These are phyloP conservation scores for Xeromyces bisporus DNA, from an alignment of 495 filamentous ascomycete species.

Conservation along the genomic window DNA sequence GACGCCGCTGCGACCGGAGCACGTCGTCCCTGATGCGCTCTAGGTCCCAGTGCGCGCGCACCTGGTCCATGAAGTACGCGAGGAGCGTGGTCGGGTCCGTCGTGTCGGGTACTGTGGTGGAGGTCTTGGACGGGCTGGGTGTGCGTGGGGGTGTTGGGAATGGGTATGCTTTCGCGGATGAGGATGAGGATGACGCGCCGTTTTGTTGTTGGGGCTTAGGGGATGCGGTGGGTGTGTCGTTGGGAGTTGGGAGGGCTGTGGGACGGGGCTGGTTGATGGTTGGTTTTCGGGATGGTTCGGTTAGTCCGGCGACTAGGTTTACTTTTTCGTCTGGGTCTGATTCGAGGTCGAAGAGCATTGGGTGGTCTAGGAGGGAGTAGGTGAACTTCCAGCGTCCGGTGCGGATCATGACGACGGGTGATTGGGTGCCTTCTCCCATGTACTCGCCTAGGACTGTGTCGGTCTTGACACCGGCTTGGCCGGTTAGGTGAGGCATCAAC, in stretches of 20 bases:
- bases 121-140: slow-evolving; percentile 18
- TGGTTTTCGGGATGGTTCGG: slow-evolving; percentile 8
- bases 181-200: too few relatives aligned
- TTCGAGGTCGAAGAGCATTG: slow-evolving; percentile 60
- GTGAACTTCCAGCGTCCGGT: slow-evolving; percentile 71
- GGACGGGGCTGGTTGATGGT: slow-evolving; percentile 3
- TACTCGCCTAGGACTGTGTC: slow-evolving; percentile 81
- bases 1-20: slow-evolving; percentile 49
- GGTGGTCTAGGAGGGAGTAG: slow-evolving; percentile 61
- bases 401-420: slow-evolving; percentile 80
- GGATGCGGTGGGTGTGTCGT: slow-evolving; percentile 18
- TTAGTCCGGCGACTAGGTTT: slow-evolving; percentile 42
- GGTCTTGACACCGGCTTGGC: slow-evolving; percentile 30
- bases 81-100: slow-evolving; percentile 28
- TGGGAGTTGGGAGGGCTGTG: slow-evolving; percentile 22
- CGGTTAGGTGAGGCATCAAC: slow-evolving; percentile 52
- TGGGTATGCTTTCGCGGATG: slow-evolving; percentile 14
- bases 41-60: slow-evolving; percentile 55
- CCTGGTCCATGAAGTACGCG: slow-evolving; percentile 48
- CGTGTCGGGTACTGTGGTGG: slow-evolving; percentile 17
- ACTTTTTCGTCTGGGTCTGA: slow-evolving; percentile 55
- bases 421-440: slow-evolving; percentile 72
- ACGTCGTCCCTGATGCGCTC: slow-evolving; percentile 51
- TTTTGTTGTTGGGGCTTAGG: slow-evolving; percentile 17
- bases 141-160: slow-evolving; percentile 28